phyloP scores from a whole-genome alignment of 441 rosid species.

The Gossypium davidsonii region DNA sequence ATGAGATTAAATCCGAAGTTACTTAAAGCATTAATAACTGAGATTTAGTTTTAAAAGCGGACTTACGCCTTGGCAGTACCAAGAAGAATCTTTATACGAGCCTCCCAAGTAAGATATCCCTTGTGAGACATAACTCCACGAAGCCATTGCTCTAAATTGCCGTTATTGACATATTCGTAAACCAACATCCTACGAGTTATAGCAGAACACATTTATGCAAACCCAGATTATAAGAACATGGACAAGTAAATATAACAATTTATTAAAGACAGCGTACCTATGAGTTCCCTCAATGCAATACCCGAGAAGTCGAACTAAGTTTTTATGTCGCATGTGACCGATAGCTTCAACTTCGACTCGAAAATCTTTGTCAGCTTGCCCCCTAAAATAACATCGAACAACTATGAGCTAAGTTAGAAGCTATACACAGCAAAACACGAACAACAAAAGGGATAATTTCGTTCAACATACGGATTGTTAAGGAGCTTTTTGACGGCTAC shows the following conservation, averaged over 20 bases:
- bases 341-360: constrained; percentile 78
- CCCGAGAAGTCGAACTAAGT: constrained; percentile 74
- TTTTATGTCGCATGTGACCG: constrained; percentile 72
- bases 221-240: not conserved
- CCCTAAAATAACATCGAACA: constrained; percentile 26
- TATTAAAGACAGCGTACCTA: constrained; percentile 29
- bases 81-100: constrained; percentile 54
- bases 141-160: constrained; percentile 76
- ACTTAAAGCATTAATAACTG: not conserved
- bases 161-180: constrained; percentile 68
- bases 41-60: not conserved
- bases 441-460: not conserved
- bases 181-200: constrained; percentile 46
- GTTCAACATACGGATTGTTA: constrained; percentile 50
- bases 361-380: constrained; percentile 73
- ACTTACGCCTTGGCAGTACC: constrained; percentile 79
- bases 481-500: constrained; percentile 73
- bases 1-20: constrained; percentile 3
- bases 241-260: not conserved
- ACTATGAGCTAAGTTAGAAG: not conserved
- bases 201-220: not conserved
- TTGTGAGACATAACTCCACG: constrained; percentile 56
- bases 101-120: constrained; percentile 76
- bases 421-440: constrained; percentile 8
- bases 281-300: constrained; percentile 78